Conservation (phyloP, 768 basidiomycete genomes). For the Mrakia gelida region DNA sequence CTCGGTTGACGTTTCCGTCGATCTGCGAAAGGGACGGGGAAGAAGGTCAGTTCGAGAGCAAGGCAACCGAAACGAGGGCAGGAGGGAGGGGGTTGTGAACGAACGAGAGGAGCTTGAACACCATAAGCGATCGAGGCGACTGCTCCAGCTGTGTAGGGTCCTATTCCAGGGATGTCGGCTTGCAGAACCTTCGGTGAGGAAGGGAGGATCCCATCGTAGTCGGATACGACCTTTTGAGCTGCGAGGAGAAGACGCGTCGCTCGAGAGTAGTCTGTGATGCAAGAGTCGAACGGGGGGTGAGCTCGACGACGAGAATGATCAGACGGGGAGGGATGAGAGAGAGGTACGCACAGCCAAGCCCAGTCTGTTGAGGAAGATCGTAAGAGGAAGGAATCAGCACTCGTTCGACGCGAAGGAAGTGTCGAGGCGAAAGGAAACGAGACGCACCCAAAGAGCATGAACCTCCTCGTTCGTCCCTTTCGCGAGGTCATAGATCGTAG, state of each 20-base stretch:
- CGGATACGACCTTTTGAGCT: slow-evolving; percentile 25
- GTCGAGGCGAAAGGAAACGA: neutral
- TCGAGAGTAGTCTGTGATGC: slow-evolving; percentile 24
- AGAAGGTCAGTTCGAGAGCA: neutral
- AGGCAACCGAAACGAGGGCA: no score
- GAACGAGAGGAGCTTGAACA: slow-evolving; percentile 14
- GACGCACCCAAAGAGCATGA: slow-evolving; percentile 25
- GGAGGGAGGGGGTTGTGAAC: neutral
- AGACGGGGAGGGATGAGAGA: neutral
- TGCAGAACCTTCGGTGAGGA: slow-evolving; percentile 13
- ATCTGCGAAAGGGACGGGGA: neutral
- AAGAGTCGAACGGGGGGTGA: neutral
- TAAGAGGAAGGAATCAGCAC: neutral
- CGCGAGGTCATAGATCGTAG: slow-evolving; percentile 19
- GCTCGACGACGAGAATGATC: neutral
- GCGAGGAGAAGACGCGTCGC: slow-evolving; percentile 28
- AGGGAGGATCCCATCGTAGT: slow-evolving; percentile 23
- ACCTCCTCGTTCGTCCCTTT: slow-evolving; percentile 21
- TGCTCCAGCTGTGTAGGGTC: slow-evolving; percentile 33
- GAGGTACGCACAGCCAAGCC: slow-evolving; percentile 5
- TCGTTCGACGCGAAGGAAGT: no score
- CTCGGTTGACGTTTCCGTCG: slow-evolving; percentile 32
- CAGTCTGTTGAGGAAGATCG: neutral
- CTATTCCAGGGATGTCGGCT: slow-evolving; percentile 29
- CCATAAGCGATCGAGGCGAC: slow-evolving; percentile 25